Conservation (phyloP, 306 rosid species). For the Quercus parvula region DNA sequence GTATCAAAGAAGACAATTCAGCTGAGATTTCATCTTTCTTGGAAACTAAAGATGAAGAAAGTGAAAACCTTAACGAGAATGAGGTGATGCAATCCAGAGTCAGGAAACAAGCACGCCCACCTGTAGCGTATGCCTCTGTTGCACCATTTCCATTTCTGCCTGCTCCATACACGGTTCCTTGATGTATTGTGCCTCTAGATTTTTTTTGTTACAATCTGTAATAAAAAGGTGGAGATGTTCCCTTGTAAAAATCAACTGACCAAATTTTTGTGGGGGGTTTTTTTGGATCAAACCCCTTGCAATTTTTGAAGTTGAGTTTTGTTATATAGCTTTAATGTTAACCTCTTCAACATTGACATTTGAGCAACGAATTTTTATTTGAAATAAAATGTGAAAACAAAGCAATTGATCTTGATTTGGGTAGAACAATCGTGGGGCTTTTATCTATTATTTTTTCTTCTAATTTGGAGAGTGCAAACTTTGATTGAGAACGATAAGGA, state of each 20-base stretch:
- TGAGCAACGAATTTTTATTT: background rate
- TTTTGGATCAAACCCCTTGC: background rate
- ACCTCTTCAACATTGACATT: background rate
- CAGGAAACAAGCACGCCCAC: constrained; percentile 42
- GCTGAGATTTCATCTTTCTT: constrained; percentile 21
- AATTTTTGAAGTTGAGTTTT: background rate
- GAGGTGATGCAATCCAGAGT: constrained; percentile 12
- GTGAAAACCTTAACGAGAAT: constrained; percentile 11
- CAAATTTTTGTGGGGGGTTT: too few relatives aligned
- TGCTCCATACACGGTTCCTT: constrained; percentile 36
- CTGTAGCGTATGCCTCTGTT: constrained; percentile 78
- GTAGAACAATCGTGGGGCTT: background rate
- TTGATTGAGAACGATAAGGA: background rate
- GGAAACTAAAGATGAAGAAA: constrained; percentile 28
- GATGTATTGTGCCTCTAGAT: too few relatives aligned
- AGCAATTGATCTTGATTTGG: background rate
- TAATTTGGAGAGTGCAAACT: background rate
- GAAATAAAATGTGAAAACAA: background rate
- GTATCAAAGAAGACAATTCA: constrained; percentile 28
- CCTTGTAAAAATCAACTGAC: too few relatives aligned
- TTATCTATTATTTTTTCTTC: background rate
- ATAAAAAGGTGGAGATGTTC: background rate
- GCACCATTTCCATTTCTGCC: constrained; percentile 96
- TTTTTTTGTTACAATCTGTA: background rate
- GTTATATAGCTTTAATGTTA: background rate